Base-by-base conservation (phyloP, 148 eudicot species). In the Vaccinium myrtillus region DNA sequence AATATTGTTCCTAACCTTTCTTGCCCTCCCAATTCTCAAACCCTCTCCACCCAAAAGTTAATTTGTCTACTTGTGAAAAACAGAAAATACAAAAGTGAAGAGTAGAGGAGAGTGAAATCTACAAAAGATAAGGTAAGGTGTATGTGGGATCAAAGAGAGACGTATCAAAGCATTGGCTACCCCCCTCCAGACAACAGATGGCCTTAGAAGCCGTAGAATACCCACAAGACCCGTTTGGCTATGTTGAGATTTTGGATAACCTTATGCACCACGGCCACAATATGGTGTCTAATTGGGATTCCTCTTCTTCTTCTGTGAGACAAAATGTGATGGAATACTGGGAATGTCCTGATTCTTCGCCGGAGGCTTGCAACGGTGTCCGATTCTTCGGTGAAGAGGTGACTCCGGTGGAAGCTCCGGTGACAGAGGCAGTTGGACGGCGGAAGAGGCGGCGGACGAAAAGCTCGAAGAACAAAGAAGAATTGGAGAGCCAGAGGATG, bases 401-500 rank as follows among this genome's bases (percentile, higher is more conserved):
- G 25, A 75, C 79, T 76, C 84, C 77, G 46, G 18, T 80, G 83
- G 13, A 87, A 88, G 53, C 86, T 0, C 63, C 82, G 21, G 16
- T 75, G 16, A 25, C 70, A 16, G 14, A 86, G 0, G 77, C 54
- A 4, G 6, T 25, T 2, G 83, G 89, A 19, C 90, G 90, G 48
- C 71, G 88, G 43, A 87, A 89, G 86, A 87, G 90, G 84, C 83
- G 92, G 48, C 77, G 95, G 73, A 83, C 90, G 76, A 91, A 88
- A 59, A 89, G 86, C 30, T 50, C 87, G 46, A 96, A 96, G 90
- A 93, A 96, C 77, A 85, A 88, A 71, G 97, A 94, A 75, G 98
- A 96, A 18, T 82, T 94, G 70, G 98, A 96, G 88, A 91, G 87
- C 49, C 98, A 96, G 79, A 93, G 98, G 81, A 93, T 91, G 94